A percentile compares a stretch with the other conserved stretches of the same genome.
Evolutionary conservation across 805 yeast genomes (phyloP).

Genomic region (Limtongozyma cylindracea): DNA sequence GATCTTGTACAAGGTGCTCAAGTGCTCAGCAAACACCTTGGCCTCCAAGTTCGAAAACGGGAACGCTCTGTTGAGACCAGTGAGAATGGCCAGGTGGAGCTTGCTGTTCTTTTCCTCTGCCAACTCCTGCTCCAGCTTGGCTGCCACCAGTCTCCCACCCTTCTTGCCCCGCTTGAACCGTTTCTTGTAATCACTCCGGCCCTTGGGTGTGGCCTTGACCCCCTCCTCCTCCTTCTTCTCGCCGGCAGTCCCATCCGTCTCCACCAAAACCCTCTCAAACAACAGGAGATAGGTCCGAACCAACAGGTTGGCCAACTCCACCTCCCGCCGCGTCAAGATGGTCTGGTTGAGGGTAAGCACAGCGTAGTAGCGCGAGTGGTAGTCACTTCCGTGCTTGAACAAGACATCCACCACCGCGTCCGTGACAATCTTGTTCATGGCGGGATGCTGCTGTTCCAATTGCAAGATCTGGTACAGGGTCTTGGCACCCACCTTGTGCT

Average conservation of each 20-base stretch:
- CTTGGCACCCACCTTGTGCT: conserved; percentile 73
- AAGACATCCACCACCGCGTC: conserved; percentile 64
- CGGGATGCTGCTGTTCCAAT: conserved; percentile 80
- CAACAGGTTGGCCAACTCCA: conserved; percentile 57
- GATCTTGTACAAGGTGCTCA: conserved; percentile 66
- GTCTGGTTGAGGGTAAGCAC: conserved; percentile 82
- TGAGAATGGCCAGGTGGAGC: conserved; percentile 68
- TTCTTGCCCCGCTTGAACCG: conserved; percentile 63
- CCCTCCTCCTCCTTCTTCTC: conserved; percentile 10
- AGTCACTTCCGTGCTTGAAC: conserved; percentile 51
- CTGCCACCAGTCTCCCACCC: conserved; percentile 51
- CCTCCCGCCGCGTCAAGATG: conserved; percentile 55
- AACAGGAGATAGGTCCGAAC: conserved; percentile 68
- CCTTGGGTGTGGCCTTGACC: conserved; percentile 30
- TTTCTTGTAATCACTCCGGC: conserved; percentile 29
- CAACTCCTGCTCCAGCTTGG: conserved; percentile 36
- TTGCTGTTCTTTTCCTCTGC: conserved; percentile 63
- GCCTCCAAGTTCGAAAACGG: conserved; percentile 66
- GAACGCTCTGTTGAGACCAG: conserved; percentile 91
- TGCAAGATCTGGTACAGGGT: conserved; percentile 62
- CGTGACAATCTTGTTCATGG: conserved; percentile 67
- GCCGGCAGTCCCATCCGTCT: conserved; percentile 25
- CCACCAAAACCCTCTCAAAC: conserved; percentile 61
- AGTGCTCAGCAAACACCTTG: conserved; percentile 45
- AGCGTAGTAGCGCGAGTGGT: conserved; percentile 75